Evolutionary conservation across 768 basidiomycete species (phyloP), one percentile per base, ranked within the genome.

Genomic region (Podaxis pistillaris): DNA sequence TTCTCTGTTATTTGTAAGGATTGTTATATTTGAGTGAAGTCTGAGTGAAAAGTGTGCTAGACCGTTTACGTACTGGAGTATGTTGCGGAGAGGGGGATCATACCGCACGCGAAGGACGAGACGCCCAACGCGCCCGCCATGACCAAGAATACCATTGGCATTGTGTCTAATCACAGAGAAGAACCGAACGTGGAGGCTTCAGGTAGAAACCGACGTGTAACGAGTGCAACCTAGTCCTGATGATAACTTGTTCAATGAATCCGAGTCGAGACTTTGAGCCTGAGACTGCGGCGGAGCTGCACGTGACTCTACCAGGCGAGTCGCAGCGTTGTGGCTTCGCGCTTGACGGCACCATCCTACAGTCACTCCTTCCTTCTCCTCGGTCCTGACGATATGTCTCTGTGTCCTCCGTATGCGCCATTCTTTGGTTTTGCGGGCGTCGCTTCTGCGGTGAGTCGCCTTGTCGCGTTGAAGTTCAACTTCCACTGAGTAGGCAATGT

Each of bases 391-490:
- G 69, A 57, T 51, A 88, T 87, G 86, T 83, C 86, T 26, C 66
- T 83, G 55, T 97, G 94, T 74, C 94, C 94, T 64, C 93, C 95
- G 33, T 98, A 92, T 73, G 96, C 96, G 56, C 93, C 94, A 56
- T 98, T 98, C 87, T 97, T 98, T 74, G 96, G 96, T 28, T 96
- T 99, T 74, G 96, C 91, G 55, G 96, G 96, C 56, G 96, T 98
- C 33, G 91, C 94, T n/a, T 84, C 90, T 26, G 87, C 96, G 55
- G 96, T 97, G 69, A 76, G 91, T 74, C 40, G 46, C 51, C 61
- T 38, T 62, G 24, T 24, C 38, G 36, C 15, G 24, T 37, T 44
- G 15, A 11, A 0, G 37, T 61, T 17, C 60, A 36, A 52, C n/a
- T 24, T 4, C 46, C 17, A 22, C 28, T 36, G 33, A 52, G 52